Evolutionary conservation across 208 protist genomes (phyloP), one percentile per base, ranked within the genome.

Genomic region (Herpetomonas tarakana): DNA sequence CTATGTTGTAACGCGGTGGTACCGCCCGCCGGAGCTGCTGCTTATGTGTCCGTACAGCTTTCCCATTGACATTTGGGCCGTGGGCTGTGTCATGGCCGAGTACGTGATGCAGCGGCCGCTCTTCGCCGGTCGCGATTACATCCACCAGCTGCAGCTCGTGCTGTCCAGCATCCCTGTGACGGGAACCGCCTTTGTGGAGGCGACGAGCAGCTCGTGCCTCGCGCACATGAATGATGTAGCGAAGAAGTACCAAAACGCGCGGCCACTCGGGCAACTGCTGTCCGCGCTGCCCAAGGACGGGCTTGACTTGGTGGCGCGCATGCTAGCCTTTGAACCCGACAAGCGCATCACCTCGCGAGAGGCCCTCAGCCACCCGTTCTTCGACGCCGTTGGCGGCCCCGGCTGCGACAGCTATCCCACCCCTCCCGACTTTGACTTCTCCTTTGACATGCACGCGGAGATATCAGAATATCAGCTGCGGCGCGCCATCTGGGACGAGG

Each of bases 31-130:
- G 9, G 98, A 99, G 81, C 84, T 99, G 27, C 89, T 99, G 53
- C 81, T 99, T 21, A 92, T 97, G 73, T 98, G 92, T 69, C 62
- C 82, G 6, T 86, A 97, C 74, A 71, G 76, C 70, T 85, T 85
- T 58, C 69, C 88, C 0, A 80, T 99, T 52, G 99, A 99, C 73
- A 61, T 99, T 18, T 99, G 99, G 98, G 91, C 90, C 0, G 88
- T 98, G 16, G 99, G 98, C 16, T 99, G 98, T 68, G 99, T 99
- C 45, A 96, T 99, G 45, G 98, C 88, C 6, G 98, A 99, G 76
- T 78, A 99, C 52, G 77, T 99, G 6, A 86, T 89, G 22, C 75
- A 77, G 30, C 68, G 76, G 1, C 81, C 88, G 9, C 62, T 96
- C 50, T 97, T 97, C 65, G 80, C 82, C 38, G 92, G 92, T 6